Evolutionary conservation across 2,329 filamentous ascomycete genomes (phyloP).

Genomic region (Cyclaneusma minus): DNA sequence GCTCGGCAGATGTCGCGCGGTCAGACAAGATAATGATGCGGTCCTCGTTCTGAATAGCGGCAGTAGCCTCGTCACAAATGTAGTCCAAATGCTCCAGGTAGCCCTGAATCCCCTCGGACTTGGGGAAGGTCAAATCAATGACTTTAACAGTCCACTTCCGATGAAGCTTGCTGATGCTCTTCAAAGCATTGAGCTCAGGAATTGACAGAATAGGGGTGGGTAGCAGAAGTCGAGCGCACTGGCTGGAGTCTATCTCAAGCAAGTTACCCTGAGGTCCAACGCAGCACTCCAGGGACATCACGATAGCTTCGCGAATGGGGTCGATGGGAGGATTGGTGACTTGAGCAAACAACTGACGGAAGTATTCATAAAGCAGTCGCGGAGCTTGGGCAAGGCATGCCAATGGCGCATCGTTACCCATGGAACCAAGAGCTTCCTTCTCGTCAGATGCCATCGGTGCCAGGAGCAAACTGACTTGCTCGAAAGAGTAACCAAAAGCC

Average conservation of each 20-base stretch:
- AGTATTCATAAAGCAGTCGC: slow-evolving; percentile 86
- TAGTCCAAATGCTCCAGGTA: slow-evolving; percentile 78
- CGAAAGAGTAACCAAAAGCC: slow-evolving; percentile 86
- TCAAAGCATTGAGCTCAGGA: slow-evolving; percentile 78
- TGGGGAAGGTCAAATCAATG: slow-evolving; percentile 89
- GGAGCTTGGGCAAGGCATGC: slow-evolving; percentile 84
- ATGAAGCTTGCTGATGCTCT: slow-evolving; percentile 58
- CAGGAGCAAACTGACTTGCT: slow-evolving; percentile 83
- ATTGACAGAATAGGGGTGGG: slow-evolving; percentile 82
- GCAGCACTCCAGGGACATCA: slow-evolving; percentile 96
- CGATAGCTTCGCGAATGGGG: slow-evolving; percentile 89
- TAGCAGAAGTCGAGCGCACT: slow-evolving; percentile 73
- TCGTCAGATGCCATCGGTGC: slow-evolving; percentile 95
- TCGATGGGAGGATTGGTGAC: slow-evolving; percentile 97
- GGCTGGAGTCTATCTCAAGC: slow-evolving; percentile 79
- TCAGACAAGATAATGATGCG: slow-evolving; percentile 84
- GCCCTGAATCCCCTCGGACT: slow-evolving; percentile 64
- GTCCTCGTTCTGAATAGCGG: slow-evolving; percentile 69
- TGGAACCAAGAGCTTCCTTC: slow-evolving; percentile 91
- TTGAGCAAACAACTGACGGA: slow-evolving; percentile 93
- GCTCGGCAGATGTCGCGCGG: slow-evolving; percentile 66
- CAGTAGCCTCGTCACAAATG: slow-evolving; percentile 73
- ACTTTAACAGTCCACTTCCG: slow-evolving; percentile 74
- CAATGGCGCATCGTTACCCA: slow-evolving; percentile 92
- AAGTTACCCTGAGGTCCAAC: slow-evolving; percentile 92